These are phyloP conservation scores for Aspergillus floridensis DNA, from an alignment of 2,329 filamentous ascomycete genomes.

Conservation along the genomic window DNA sequence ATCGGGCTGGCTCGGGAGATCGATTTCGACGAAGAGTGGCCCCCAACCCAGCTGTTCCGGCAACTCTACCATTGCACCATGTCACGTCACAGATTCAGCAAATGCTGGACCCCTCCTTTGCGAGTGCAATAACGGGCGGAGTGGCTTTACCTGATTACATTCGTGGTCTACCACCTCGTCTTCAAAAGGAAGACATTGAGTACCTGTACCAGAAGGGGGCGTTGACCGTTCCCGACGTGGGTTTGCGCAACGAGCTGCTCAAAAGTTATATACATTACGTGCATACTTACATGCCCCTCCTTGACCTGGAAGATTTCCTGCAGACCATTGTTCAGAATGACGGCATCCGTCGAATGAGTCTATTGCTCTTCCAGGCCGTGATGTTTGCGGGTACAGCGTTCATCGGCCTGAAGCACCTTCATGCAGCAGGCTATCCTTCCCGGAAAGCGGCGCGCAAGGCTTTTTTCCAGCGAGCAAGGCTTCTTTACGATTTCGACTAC, in stretches of 20 bases:
- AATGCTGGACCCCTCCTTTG: conserved; percentile 45
- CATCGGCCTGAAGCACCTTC: conserved; percentile 74
- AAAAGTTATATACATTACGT: conserved; percentile 84
- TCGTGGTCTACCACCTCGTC: conserved; percentile 72
- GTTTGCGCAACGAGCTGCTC: conserved; percentile 75
- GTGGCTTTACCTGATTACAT: conserved; percentile 66
- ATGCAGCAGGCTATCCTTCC: conserved; percentile 71
- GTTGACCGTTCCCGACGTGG: conserved; percentile 67
- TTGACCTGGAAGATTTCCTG: conserved; percentile 65
- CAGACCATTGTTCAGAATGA: conserved; percentile 61
- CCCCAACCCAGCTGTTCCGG: conserved; percentile 42
- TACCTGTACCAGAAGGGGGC: conserved; percentile 85
- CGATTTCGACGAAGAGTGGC: conserved; percentile 46
- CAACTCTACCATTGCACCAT: conserved; percentile 36
- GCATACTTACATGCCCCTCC: conserved; percentile 87
- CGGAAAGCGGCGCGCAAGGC: conserved; percentile 80
- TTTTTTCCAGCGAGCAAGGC: conserved; percentile 84
- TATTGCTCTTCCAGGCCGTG: conserved; percentile 87
- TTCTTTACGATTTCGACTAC: conserved; percentile 93
- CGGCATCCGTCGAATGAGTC: conserved; percentile 69
- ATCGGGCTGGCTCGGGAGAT: conserved; percentile 50
- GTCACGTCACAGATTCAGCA: conserved; percentile 38
- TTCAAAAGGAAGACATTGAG: conserved; percentile 76
- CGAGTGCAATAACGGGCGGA: conserved; percentile 47
- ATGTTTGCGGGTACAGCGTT: conserved; percentile 93